Evolutionary conservation across 805 yeast species (phyloP).

Genomic region (Candida patagonica): DNA sequence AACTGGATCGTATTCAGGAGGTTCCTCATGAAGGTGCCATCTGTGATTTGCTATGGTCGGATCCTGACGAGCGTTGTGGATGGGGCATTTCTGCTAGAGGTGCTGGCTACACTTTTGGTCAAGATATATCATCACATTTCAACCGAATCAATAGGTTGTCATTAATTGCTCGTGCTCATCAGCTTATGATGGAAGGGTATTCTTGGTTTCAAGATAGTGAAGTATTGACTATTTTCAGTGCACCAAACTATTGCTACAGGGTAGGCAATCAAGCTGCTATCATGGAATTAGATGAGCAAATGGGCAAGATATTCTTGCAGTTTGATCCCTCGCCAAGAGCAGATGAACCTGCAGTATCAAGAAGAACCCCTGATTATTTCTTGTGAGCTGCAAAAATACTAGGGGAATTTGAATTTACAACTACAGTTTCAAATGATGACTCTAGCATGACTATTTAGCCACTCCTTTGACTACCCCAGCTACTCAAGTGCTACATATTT

Average conservation of each 20-base stretch:
- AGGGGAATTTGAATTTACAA: not conserved
- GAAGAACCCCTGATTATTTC: constrained; percentile 93
- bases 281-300: constrained; percentile 88
- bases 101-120: constrained; percentile 97
- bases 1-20: constrained; percentile 84
- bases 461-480: too few species aligned
- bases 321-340: constrained; percentile 92
- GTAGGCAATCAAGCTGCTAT: constrained; percentile 95
- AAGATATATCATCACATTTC: constrained; percentile 87
- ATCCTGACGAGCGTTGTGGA: constrained; percentile 93
- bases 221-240: constrained; percentile 84
- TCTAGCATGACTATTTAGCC: too few species aligned
- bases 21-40: constrained; percentile 97
- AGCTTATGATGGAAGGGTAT: constrained; percentile 95
- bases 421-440: not conserved
- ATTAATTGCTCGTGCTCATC: constrained; percentile 90
- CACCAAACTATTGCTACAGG: constrained; percentile 90
- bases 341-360: constrained; percentile 92
- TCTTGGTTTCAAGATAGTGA: constrained; percentile 80
- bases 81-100: constrained; percentile 98
- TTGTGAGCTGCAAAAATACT: constrained; percentile 37
- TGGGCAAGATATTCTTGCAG: constrained; percentile 79
- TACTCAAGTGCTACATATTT: constrained; percentile 49
- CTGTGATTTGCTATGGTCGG: constrained; percentile 96
- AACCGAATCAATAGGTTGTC: constrained; percentile 82